Evolutionary conservation across 2,329 filamentous ascomycete genomes (phyloP).

Genomic region (Rhynchosporium agropyri): DNA sequence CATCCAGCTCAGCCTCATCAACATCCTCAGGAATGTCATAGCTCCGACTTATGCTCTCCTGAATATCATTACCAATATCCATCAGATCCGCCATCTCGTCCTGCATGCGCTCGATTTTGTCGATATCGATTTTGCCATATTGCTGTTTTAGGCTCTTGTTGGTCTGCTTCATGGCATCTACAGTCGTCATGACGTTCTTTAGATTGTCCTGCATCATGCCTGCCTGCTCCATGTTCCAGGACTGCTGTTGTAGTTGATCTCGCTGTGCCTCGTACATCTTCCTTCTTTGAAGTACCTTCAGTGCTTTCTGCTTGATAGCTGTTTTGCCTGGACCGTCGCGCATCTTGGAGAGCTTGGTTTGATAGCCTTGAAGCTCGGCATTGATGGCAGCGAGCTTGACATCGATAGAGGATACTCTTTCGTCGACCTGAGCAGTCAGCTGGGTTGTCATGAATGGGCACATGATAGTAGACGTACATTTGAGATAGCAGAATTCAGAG

Average conservation of each 20-base stretch:
- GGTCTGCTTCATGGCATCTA: slow-evolving; percentile 95
- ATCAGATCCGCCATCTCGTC: slow-evolving; percentile 99
- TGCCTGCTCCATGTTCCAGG: slow-evolving; percentile 99
- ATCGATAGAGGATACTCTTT: slow-evolving; percentile 82
- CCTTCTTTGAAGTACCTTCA: slow-evolving; percentile 89
- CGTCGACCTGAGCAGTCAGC: slow-evolving; percentile 62
- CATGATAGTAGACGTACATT: slow-evolving; percentile 58
- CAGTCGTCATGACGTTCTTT: slow-evolving; percentile 97
- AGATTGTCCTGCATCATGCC: slow-evolving; percentile 99
- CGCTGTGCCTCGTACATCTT: slow-evolving; percentile 94
- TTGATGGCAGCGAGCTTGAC: slow-evolving; percentile 93
- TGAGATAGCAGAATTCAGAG: slow-evolving; percentile 77
- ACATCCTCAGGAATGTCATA: slow-evolving; percentile 98
- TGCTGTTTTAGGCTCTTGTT: slow-evolving; percentile 91
- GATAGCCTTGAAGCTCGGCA: slow-evolving; percentile 85
- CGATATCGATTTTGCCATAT: slow-evolving; percentile 96
- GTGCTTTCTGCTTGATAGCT: slow-evolving; percentile 89
- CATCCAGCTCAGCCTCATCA: slow-evolving; percentile 93
- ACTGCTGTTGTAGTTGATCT: slow-evolving; percentile 90
- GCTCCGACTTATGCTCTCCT: slow-evolving; percentile 86
- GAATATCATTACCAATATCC: slow-evolving; percentile 97
- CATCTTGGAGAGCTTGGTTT: slow-evolving; percentile 86
- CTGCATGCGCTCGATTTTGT: slow-evolving; percentile 96
- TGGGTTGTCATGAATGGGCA: slow-evolving; percentile 27
- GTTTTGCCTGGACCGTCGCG: slow-evolving; percentile 92